Evolutionary conservation across 192 early-diverging fungal species (phyloP), one percentile per base, ranked within the genome.

Genomic region (Coemansia sp.): DNA sequence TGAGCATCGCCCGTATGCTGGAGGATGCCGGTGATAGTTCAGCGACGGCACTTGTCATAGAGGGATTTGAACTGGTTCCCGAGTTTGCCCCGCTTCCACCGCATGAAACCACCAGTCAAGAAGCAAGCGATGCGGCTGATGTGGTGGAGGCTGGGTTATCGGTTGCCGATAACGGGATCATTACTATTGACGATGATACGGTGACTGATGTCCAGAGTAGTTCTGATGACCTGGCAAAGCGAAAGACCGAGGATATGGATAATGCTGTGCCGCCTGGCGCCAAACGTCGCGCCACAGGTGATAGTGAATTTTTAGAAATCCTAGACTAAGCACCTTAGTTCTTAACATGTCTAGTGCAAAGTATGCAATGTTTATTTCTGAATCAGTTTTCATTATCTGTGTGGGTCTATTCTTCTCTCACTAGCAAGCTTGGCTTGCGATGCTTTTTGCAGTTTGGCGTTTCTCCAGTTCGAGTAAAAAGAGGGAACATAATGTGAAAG

Each of bases 31-130:
- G 17, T 8, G 45, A 25, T 37, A n/a, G 6, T 3, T n/a, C n/a
- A n/a, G 41, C 27, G n/a, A 4, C 14, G 3, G 3, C 30, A 0
- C 36, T 71, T 29, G 17, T 37, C 9, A 66, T 79, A 6, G 76
- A 79, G 40, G 76, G 76, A 13, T 63, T 73, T 48, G 70, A 66
- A 33, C 2, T 23, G 10, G 40, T 79, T 13, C 66, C 70, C 1
- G 61, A 58, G 38, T 79, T 79, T 57, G 67, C 55, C 9, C 76
- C 76, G 4, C 29, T 72, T 23, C 64, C 68, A 13, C 34, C 50
- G 38, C 29, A 45, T 25, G 4, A 36, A 36, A 11, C n/a, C n/a
- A n/a, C n/a, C n/a, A 36, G 17, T 38, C 45, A 41, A 22, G 48
- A 58, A 7, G 42, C 20, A 15, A 48, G 9, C 3, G 45, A 13